Evolutionary conservation across 2,329 filamentous ascomycete species (phyloP).

Genomic region (Aureobasidium sp.): DNA sequence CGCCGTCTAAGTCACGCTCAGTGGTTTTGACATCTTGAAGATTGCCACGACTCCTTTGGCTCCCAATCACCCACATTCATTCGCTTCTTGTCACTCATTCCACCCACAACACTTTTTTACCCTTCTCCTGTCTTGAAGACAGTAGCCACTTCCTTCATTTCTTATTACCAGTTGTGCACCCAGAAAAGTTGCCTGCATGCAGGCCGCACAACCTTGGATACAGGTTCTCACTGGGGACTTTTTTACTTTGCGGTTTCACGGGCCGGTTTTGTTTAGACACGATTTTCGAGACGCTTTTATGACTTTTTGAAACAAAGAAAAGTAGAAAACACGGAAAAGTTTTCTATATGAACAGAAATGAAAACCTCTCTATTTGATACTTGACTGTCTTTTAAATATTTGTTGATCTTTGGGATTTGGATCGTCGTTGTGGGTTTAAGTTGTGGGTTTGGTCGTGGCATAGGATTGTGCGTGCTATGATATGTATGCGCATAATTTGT

Average conservation of each 20-base stretch:
- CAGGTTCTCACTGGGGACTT: not conserved
- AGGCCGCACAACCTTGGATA: not conserved
- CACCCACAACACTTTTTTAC: not conserved
- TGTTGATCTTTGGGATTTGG: too few species aligned
- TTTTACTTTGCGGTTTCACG: not conserved
- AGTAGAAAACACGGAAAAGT: not conserved
- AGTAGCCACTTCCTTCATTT: not conserved
- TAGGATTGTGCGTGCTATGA: too few species aligned
- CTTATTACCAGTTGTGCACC: not conserved
- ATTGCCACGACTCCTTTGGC: not conserved
- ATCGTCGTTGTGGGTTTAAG: too few species aligned
- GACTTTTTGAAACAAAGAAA: not conserved
- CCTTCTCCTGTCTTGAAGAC: slow-evolving; percentile 12
- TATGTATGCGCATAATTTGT: too few species aligned
- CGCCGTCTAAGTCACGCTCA: not conserved
- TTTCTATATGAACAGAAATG: not conserved
- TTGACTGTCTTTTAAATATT: too few species aligned
- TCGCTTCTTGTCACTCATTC: slow-evolving; percentile 10
- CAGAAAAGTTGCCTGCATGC: not conserved
- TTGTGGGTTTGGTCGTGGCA: too few species aligned
- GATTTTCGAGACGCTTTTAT: slow-evolving; percentile 9
- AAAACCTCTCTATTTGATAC: not conserved
- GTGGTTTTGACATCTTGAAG: not conserved
- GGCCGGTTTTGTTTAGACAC: not conserved
- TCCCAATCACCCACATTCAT: not conserved